Conservation (phyloP, 2,329 filamentous ascomycete species). For the Sporothrix luriei region DNA sequence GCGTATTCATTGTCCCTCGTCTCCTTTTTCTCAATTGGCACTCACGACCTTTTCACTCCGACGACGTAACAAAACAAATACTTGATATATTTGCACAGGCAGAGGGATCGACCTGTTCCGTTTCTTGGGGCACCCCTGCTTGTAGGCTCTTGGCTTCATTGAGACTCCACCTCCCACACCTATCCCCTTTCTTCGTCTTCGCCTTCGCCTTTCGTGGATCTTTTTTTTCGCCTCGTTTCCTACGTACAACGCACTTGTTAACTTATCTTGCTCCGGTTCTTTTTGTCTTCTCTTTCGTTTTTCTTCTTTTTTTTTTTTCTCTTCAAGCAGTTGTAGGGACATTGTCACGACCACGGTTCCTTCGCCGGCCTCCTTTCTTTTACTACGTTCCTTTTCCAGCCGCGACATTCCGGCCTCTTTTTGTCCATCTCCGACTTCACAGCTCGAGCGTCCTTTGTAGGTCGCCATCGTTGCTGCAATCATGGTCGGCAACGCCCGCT, state of each 20-base stretch:
- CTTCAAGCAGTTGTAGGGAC: conserved; percentile 20
- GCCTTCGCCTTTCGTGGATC: conserved; percentile 29
- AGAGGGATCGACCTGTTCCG: conserved; percentile 19
- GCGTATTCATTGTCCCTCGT: neutral
- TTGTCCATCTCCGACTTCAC: neutral
- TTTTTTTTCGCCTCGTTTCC: conserved; percentile 26
- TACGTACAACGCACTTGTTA: conserved; percentile 20
- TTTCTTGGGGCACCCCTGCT: conserved; percentile 27
- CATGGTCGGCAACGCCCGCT: conserved; percentile 70
- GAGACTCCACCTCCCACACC: conserved; percentile 26
- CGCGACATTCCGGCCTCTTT: conserved; percentile 1
- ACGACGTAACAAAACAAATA: neutral
- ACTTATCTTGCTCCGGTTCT: neutral
- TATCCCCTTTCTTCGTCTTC: conserved; percentile 19
- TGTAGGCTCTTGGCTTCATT: conserved; percentile 24
- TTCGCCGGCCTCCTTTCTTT: neutral
- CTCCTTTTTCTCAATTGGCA: neutral
- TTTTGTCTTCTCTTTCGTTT: neutral
- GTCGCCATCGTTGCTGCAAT: conserved; percentile 29
- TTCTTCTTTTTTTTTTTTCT: neutral
- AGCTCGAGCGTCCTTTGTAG: conserved; percentile 25
- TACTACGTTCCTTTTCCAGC: neutral
- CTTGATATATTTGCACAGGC: neutral
- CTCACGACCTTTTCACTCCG: neutral
- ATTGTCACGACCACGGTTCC: conserved; percentile 1